Base-by-base conservation (phyloP, 108 stramenopile genomes). In the Conticribra guillardii region DNA sequence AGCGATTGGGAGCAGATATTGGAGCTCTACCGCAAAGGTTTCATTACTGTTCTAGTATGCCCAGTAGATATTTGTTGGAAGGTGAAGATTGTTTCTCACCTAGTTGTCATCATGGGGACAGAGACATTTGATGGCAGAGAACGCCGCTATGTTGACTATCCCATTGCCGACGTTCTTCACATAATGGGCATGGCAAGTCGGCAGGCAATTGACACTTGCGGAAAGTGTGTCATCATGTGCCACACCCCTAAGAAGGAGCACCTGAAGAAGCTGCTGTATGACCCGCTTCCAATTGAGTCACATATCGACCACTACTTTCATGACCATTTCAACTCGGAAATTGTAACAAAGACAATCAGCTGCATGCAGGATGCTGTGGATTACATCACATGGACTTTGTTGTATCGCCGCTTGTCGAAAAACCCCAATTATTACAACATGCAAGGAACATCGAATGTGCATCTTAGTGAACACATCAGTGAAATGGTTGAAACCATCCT, bases 371-470 rank as follows among this genome's bases (percentile, higher is more conserved):
- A 99, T 48, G 97, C 96, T 7, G 95, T 99, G 53, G 98, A 99
- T 74, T 99, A 96, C 71, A 72, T 99, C 30, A 99, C 99, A 16
- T 99, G 99, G 99, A 97, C 98, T 2, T 92, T 99, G 54, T 75
- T 97, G 62, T 99, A 98, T 71, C 87, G 99, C n/a, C 89, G 99
- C 15, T 85, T 99, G 23, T 74, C 89, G 2, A 90, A 98, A 71
- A 99, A 99, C 81, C 99, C 99, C n/a, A 99, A 97, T 46, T 99
- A 98, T 82, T 99, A 99, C 87, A 89, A 96, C 54, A 79, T 99
- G 45, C 87, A 79, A 56, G 98, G 96, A 28, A 88, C 92, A 22
- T 89, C 94, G 29, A 92, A 91, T 73, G 85, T 83, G 33, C 90
- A 96, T 64, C 81, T 99, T n/a, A 96, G 95, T 64, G 98, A 99